Evolutionary conservation across 805 yeast genomes (phyloP).

Genomic region (Cyberlindnera saturnus): DNA sequence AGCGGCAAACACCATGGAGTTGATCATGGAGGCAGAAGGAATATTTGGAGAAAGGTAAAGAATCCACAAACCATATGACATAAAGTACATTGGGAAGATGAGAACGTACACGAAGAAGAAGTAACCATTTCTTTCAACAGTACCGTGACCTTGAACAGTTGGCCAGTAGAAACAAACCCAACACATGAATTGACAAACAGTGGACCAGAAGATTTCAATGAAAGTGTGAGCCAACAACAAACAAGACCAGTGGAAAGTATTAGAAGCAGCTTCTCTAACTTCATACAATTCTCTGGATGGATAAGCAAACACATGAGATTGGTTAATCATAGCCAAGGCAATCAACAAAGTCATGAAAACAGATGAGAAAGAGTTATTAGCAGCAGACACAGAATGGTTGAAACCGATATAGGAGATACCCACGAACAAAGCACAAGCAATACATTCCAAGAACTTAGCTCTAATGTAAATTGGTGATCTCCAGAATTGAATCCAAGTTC

Average conservation of each 20-base stretch:
- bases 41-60: slow-evolving; percentile 25
- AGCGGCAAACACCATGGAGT: slow-evolving; percentile 33
- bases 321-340: slow-evolving; percentile 42
- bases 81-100: slow-evolving; percentile 28
- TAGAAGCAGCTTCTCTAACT: slow-evolving; percentile 68
- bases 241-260: slow-evolving; percentile 61
- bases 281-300: slow-evolving; percentile 54
- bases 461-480: slow-evolving; percentile 59
- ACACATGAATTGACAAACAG: slow-evolving; percentile 52
- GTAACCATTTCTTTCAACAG: slow-evolving; percentile 8
- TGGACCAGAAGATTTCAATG: slow-evolving; percentile 63
- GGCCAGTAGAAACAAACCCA: slow-evolving; percentile 70
- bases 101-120: slow-evolving; percentile 49
- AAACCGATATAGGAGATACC: slow-evolving; percentile 63
- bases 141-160: slow-evolving; percentile 38
- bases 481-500: slow-evolving; percentile 57
- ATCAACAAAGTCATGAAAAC: slow-evolving; percentile 44
- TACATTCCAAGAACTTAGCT: slow-evolving; percentile 51
- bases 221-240: slow-evolving; percentile 57
- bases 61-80: no score
- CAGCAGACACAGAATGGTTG: slow-evolving; percentile 53
- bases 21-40: slow-evolving; percentile 8
- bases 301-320: slow-evolving; percentile 51
- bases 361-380: slow-evolving; percentile 60
- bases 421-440: slow-evolving; percentile 52